A percentile compares a stretch with the other conserved stretches of the same genome.
phyloP scores from a whole-genome alignment of 2,329 filamentous ascomycete genomes.

The Ophiostoma piceae region DNA sequence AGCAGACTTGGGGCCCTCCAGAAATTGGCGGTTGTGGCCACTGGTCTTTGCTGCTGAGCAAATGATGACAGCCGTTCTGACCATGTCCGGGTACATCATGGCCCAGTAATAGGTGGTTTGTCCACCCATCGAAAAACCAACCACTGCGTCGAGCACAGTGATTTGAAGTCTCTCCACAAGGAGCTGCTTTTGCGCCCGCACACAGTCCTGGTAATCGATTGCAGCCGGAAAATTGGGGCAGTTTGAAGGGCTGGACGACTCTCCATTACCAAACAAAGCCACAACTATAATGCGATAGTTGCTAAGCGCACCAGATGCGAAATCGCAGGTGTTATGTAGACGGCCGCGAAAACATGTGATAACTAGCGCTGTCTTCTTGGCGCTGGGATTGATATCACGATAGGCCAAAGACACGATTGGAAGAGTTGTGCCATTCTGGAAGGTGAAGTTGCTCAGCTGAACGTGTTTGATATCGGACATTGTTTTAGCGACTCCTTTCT shows the following conservation, averaged over 20 bases:
- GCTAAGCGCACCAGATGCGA: constrained; percentile 20
- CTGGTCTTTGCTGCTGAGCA: constrained; percentile 48
- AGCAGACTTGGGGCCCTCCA: constrained; percentile 49
- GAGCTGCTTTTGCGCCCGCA: constrained; percentile 43
- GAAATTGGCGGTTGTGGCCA: constrained; percentile 49
- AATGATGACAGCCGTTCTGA: constrained; percentile 43
- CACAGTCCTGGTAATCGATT: constrained; percentile 43
- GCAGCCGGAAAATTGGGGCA: constrained; percentile 41
- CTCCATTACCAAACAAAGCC: constrained; percentile 49
- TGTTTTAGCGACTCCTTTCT: not conserved
- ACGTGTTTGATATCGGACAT: not conserved
- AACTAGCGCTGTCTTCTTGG: constrained; percentile 21
- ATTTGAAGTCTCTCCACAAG: constrained; percentile 42
- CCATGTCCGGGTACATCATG: constrained; percentile 46
- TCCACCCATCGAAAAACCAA: constrained; percentile 55
- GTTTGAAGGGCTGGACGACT: constrained; percentile 51
- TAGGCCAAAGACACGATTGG: constrained; percentile 25
- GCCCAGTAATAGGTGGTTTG: constrained; percentile 50
- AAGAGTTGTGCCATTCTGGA: constrained; percentile 21
- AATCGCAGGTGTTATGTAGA: constrained; percentile 16
- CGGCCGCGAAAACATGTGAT: constrained; percentile 26
- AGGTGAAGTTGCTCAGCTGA: constrained; percentile 18
- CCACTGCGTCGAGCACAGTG: constrained; percentile 40
- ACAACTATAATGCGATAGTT: constrained; percentile 47
- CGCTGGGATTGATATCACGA: constrained; percentile 15